A percentile compares a stretch with the other conserved stretches of the same genome.
Conservation (phyloP, 2,329 filamentous ascomycete species). For the Hypoxylon sp. region DNA sequence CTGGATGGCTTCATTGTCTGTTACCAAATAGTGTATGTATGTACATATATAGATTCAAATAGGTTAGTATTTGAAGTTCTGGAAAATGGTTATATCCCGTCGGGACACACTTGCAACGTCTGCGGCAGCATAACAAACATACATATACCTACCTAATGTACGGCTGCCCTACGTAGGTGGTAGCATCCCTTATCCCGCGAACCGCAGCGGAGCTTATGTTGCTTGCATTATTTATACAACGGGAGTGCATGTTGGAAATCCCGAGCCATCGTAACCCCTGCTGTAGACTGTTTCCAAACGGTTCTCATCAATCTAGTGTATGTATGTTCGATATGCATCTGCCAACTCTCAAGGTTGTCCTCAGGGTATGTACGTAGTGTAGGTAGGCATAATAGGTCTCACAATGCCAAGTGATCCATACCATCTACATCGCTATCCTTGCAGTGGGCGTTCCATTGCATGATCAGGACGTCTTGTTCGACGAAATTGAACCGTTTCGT, state of each 20-base stretch:
- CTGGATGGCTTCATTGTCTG: slow-evolving; percentile 31
- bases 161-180: slow-evolving; percentile 38
- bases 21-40: slow-evolving; percentile 5
- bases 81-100: slow-evolving; percentile 29
- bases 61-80: slow-evolving; percentile 11
- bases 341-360: slow-evolving; percentile 32
- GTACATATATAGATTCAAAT: slow-evolving; percentile 9
- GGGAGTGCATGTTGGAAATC: slow-evolving; percentile 40
- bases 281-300: slow-evolving; percentile 37
- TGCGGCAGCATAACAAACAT: slow-evolving; percentile 24
- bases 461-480: slow-evolving; percentile 31
- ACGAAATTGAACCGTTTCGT: slow-evolving; percentile 29
- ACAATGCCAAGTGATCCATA: slow-evolving; percentile 42
- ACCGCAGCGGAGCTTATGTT: slow-evolving; percentile 46
- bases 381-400: slow-evolving; percentile 25
- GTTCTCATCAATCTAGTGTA: slow-evolving; percentile 36
- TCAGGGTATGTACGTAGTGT: slow-evolving; percentile 33
- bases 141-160: slow-evolving; percentile 18
- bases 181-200: slow-evolving; percentile 38
- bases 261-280: slow-evolving; percentile 42
- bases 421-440: slow-evolving; percentile 42
- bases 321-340: slow-evolving; percentile 29
- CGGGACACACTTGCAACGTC: slow-evolving; percentile 29
- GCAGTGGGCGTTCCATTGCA: slow-evolving; percentile 40
- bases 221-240: slow-evolving; percentile 44